Evolutionary conservation across 371 early-diverging fungal genomes (phyloP).

Genomic region (Smittium culicis): DNA sequence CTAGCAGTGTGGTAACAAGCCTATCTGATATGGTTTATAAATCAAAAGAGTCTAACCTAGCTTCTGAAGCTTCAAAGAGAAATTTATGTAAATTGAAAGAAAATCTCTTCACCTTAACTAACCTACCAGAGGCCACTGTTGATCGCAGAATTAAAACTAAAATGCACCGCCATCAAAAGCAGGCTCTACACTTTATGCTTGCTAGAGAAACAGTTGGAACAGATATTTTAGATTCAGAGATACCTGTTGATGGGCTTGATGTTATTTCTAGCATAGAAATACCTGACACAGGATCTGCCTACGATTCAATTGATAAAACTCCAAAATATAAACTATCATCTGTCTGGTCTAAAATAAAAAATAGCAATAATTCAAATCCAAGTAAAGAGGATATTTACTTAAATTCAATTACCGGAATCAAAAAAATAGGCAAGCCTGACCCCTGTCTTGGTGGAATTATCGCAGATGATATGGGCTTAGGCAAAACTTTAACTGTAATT

Average conservation of each 20-base stretch:
- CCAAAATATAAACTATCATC: not conserved
- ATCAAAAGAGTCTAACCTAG: not conserved
- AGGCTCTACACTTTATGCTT: constrained; percentile 32
- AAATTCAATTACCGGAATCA: not conserved
- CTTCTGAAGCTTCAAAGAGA: constrained; percentile 16
- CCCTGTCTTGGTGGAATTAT: constrained; percentile 53
- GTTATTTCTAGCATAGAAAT: not conserved
- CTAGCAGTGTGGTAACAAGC: not conserved
- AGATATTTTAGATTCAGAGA: constrained; percentile 16
- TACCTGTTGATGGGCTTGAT: not conserved
- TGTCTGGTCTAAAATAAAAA: not conserved
- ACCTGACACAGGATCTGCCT: not conserved
- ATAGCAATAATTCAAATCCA: not conserved
- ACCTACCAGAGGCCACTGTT: constrained; percentile 23
- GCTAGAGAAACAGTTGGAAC: constrained; percentile 25
- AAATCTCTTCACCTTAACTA: constrained; percentile 29
- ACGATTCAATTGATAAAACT: not conserved
- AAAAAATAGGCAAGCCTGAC: constrained; percentile 15
- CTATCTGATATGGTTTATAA: not conserved
- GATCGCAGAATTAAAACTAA: constrained; percentile 17
- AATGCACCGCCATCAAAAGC: constrained; percentile 33
- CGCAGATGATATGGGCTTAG: constrained; percentile 81
- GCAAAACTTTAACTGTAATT: constrained; percentile 80
- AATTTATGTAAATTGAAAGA: constrained; percentile 23
- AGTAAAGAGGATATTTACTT: not conserved